Evolutionary conservation across 2,329 filamentous ascomycete genomes (phyloP).

Genomic region (Ceratocystiopsis minuta): DNA sequence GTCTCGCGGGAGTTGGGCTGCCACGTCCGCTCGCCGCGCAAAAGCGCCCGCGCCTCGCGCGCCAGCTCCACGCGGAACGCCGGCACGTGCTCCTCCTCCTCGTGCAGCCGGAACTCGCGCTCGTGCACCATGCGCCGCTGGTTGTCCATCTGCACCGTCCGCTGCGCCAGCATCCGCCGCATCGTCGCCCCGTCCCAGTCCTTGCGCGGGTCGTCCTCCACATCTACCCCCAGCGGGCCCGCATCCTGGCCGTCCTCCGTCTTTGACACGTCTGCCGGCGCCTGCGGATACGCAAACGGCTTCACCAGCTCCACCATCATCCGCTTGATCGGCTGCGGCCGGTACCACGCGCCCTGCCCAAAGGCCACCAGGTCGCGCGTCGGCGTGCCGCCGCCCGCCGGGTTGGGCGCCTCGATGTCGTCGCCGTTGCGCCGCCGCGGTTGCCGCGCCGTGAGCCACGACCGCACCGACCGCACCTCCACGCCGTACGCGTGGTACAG

Average conservation of each 20-base stretch:
- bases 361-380: background rate
- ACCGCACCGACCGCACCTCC: slow-evolving; percentile 53
- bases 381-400: background rate
- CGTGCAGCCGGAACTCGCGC: slow-evolving; percentile 13
- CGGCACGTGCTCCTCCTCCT: slow-evolving; percentile 18
- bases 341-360: slow-evolving; percentile 37
- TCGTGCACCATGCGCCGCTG: slow-evolving; percentile 9
- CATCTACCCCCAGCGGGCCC: too few species aligned
- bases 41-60: slow-evolving; percentile 43
- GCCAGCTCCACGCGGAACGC: slow-evolving; percentile 24
- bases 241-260: slow-evolving; percentile 1
- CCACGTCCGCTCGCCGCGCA: slow-evolving; percentile 46
- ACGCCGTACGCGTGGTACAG: slow-evolving; percentile 74
- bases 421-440: slow-evolving; percentile 34
- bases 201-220: slow-evolving; percentile 13
- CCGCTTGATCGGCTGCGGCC: slow-evolving; percentile 61
- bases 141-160: slow-evolving; percentile 16
- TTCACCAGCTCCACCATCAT: slow-evolving; percentile 85
- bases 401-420: slow-evolving; percentile 11
- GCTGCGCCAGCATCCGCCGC: slow-evolving; percentile 13
- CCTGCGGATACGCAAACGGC: slow-evolving; percentile 76
- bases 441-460: slow-evolving; percentile 55
- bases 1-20: slow-evolving; percentile 7
- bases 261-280: slow-evolving; percentile 35
- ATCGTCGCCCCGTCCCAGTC: slow-evolving; percentile 48